Evolutionary conservation across 768 basidiomycete species (phyloP), one percentile per base, ranked within the genome.

Genomic region (Termitomyces sp.): DNA sequence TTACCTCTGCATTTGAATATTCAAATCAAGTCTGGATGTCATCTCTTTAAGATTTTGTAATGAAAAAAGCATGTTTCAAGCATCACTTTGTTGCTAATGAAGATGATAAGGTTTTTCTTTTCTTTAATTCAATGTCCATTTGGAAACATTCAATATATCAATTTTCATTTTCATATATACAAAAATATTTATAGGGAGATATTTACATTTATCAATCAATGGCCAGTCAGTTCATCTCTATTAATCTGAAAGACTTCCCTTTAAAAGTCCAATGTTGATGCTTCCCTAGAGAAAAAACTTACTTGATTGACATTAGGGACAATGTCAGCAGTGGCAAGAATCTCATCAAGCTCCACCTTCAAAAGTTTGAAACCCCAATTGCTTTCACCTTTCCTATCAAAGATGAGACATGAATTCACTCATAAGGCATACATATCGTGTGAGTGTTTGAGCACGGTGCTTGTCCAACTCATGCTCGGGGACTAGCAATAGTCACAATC

Each of bases 321-420:
- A 61, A 92, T 77, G 57, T 80, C 79, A 37, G 84, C 87, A 10
- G 74, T 79, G 21, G 84, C 77, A 38, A 90, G 75, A 51, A 93
- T 79, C 60, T 85, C 78, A 64, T 90, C 82, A 21, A 94, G 74
- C 65, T 84, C 81, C 55, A 66, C 70, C 66, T 85, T 72, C 84
- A 86, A 67, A 83, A 87, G 75, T 93, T 93, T 60, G 87, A 90
- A 30, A 85, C 83, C 30, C 90, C 90, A 62, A 89, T 88, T 22
- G 75, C 69, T 58, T 71, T 75, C 59, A 84, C 83, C 69, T 86
- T 88, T 62, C 85, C 84, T 85, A 53, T 51, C 53, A 17, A 54
- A 45, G 37, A 46, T 37, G 1, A 19, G 32, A 49, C 62, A 61
- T 48, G 28, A 58, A 30, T 51, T 21, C 51, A 10, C 19, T 26